phyloP scores from a whole-genome alignment of 805 yeast genomes.

The Schwanniomyces sp. region DNA sequence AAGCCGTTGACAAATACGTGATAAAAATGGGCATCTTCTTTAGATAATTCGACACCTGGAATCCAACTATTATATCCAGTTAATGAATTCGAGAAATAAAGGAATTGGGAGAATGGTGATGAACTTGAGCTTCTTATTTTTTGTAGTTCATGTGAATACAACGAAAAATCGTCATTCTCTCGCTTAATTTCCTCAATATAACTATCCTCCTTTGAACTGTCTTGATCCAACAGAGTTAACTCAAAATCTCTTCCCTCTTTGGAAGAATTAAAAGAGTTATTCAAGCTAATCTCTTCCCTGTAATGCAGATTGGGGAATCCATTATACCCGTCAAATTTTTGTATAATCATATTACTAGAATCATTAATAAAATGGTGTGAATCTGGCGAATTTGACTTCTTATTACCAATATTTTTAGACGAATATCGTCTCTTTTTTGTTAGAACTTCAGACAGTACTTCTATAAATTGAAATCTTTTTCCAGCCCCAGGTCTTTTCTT shows the following conservation, averaged over 20 bases:
- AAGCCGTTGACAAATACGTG: conserved; percentile 2
- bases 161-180: neutral
- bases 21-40: conserved; percentile 1
- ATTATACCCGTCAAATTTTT: neutral
- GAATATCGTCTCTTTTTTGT: neutral
- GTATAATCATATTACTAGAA: neutral
- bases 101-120: neutral
- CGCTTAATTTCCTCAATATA: neutral
- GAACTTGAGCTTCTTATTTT: neutral
- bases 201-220: neutral
- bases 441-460: neutral
- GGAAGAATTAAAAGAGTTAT: too few species aligned
- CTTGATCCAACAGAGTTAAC: too few species aligned
- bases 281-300: too few species aligned
- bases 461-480: neutral
- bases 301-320: too few species aligned
- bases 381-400: neutral
- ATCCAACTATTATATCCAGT: conserved; percentile 1
- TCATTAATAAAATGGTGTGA: neutral
- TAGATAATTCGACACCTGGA: conserved; percentile 2
- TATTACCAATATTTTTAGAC: neutral
- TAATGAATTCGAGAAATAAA: neutral
- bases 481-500: neutral
- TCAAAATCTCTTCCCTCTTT: too few species aligned
- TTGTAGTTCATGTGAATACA: neutral